Evolutionary conservation across 129 eudicot genomes (phyloP).

Genomic region (Solidago caesia): DNA sequence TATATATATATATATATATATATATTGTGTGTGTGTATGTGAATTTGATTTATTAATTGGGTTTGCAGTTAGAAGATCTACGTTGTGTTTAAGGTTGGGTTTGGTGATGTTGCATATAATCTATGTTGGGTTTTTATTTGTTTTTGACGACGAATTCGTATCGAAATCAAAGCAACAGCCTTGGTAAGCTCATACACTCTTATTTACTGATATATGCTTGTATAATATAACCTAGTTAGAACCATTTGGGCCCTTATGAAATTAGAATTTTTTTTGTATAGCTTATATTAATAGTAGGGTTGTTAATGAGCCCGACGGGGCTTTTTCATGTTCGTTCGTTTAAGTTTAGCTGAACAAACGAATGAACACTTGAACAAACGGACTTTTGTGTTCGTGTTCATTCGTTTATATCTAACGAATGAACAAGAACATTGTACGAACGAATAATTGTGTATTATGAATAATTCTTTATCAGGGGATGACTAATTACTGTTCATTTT

Average conservation of each 20-base stretch:
- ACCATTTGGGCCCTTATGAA: background rate
- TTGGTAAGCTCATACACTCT: constrained; percentile 46
- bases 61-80: constrained; percentile 71
- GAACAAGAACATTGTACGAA: no score
- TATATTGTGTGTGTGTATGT: background rate
- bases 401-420: no score
- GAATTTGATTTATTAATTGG: constrained; percentile 1
- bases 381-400: no score
- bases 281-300: no score
- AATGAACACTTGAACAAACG: no score
- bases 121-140: constrained; percentile 49
- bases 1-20: background rate
- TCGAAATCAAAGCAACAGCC: constrained; percentile 44
- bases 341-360: background rate
- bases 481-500: no score
- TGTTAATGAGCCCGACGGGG: no score
- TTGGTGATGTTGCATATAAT: constrained; percentile 71
- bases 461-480: no score
- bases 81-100: constrained; percentile 59
- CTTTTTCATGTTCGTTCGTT: background rate
- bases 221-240: constrained; percentile 3
- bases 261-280: no score
- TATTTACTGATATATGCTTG: constrained; percentile 8
- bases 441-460: no score
- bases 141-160: constrained; percentile 47